Percentiles rank a stretch among this genome's conserved stretches.
Evolutionary conservation across 805 yeast genomes (phyloP).

Genomic region (Schwanniomyces sp.): DNA sequence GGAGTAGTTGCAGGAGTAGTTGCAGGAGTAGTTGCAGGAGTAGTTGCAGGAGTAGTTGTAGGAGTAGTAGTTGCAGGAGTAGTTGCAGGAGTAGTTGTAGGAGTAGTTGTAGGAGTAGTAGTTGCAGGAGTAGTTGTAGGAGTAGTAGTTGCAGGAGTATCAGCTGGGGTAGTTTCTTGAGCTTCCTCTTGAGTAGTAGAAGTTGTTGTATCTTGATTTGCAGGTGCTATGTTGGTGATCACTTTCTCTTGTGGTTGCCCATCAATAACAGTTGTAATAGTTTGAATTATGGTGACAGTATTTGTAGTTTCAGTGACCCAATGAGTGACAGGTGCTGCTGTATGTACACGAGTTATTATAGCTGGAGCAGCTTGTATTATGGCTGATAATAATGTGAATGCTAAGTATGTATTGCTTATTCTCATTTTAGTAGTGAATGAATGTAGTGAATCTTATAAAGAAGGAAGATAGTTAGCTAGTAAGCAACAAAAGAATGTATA

Average conservation of each 20-base stretch:
- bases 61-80: too few species aligned
- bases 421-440: conserved; percentile 1
- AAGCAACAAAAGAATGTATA: not conserved
- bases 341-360: conserved; percentile 20
- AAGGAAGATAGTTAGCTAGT: not conserved
- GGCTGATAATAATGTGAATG: not conserved
- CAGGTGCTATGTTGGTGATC: conserved; percentile 2
- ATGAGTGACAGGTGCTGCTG: conserved; percentile 27
- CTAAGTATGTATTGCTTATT: not conserved
- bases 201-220: conserved; percentile 8
- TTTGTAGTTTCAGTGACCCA: conserved; percentile 20
- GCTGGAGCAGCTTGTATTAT: conserved; percentile 22
- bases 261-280: conserved; percentile 13
- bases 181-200: conserved; percentile 8
- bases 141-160: conserved; percentile 5
- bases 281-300: conserved; percentile 10
- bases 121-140: conserved; percentile 7
- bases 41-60: conserved; percentile 4
- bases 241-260: conserved; percentile 18
- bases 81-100: conserved; percentile 5
- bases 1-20: conserved; percentile 9
- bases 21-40: conserved; percentile 6
- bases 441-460: not conserved
- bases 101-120: conserved; percentile 4
- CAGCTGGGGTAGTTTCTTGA: conserved; percentile 6